Percentiles rank a stretch among this genome's conserved stretches.
Conservation (phyloP, 768 basidiomycete genomes). For the Piloderma croceum region DNA sequence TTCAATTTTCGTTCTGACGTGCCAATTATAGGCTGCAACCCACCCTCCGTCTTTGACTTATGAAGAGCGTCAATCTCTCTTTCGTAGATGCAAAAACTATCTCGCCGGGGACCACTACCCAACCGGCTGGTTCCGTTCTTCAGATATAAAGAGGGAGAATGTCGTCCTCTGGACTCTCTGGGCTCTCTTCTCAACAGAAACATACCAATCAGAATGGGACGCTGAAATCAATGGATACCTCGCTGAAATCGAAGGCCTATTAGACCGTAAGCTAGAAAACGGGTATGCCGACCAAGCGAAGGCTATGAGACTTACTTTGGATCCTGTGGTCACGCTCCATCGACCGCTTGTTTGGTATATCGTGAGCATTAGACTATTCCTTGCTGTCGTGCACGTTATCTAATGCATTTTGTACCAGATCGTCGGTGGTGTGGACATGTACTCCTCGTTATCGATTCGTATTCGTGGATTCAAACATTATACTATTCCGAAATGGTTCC, state of each 20-base stretch:
- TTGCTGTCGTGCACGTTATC: too few relatives aligned
- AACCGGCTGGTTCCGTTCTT: conserved; percentile 50
- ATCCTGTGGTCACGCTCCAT: conserved; percentile 50
- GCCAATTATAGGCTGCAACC: conserved; percentile 26
- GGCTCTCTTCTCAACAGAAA: conserved; percentile 47
- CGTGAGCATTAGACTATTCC: conserved; percentile 40
- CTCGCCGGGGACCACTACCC: conserved; percentile 24
- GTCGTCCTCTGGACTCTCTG: conserved; percentile 59
- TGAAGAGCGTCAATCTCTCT: conserved; percentile 42
- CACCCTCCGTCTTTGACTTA: conserved; percentile 31
- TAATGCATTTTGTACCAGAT: conserved; percentile 32
- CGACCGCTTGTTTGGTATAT: conserved; percentile 62
- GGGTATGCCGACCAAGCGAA: conserved; percentile 35
- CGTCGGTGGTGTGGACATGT: conserved; percentile 44
- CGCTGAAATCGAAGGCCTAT: conserved; percentile 29
- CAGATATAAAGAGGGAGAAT: conserved; percentile 40
- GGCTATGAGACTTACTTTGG: conserved; percentile 49
- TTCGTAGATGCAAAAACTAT: conserved; percentile 35
- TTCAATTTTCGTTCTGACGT: background rate
- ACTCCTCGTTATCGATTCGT: conserved; percentile 36
- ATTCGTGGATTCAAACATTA: conserved; percentile 51
- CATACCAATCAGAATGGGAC: conserved; percentile 38
- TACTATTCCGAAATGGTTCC: conserved; percentile 28
- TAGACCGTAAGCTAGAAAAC: conserved; percentile 36
- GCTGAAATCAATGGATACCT: conserved; percentile 51